Evolutionary conservation across 2,329 filamentous ascomycete genomes (phyloP).

Genomic region (Proliferodiscus dingleyae): DNA sequence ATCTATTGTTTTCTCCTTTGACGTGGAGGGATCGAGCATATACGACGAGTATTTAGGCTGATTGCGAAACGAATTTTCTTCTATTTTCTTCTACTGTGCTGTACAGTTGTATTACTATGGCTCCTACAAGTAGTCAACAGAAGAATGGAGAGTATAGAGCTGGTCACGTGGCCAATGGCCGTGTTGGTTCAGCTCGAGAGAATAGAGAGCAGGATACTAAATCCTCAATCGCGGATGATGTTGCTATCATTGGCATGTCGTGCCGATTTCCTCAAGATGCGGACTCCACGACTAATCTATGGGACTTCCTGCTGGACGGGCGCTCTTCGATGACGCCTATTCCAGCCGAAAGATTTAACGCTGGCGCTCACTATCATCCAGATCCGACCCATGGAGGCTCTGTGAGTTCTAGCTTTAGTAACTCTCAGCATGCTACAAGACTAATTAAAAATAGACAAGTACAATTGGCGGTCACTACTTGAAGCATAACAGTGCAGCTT

Average conservation of each 20-base stretch:
- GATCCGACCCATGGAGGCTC: slow-evolving; percentile 14
- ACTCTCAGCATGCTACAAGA: neutral
- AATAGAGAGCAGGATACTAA: neutral
- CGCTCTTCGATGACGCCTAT: slow-evolving; percentile 47
- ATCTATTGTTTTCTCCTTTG: too few relatives aligned
- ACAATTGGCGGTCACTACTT: slow-evolving; percentile 27
- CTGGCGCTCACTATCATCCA: slow-evolving; percentile 39
- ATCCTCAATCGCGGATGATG: neutral
- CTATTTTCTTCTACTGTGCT: too few relatives aligned
- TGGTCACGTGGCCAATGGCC: too few relatives aligned
- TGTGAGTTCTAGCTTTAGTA: neutral
- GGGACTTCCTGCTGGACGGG: slow-evolving; percentile 68
- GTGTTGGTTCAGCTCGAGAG: neutral
- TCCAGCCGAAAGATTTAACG: slow-evolving; percentile 39
- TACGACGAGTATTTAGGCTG: too few relatives aligned
- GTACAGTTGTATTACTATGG: too few relatives aligned
- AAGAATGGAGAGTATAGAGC: too few relatives aligned
- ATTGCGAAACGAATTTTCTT: too few relatives aligned
- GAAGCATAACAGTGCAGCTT: slow-evolving; percentile 29
- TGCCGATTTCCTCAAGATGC: slow-evolving; percentile 48
- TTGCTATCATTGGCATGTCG: slow-evolving; percentile 48
- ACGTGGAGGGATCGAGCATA: too few relatives aligned
- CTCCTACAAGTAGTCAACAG: too few relatives aligned
- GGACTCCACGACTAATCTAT: slow-evolving; percentile 55
- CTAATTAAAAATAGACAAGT: neutral